Evolutionary conservation across 73 alveolate species (phyloP), one percentile per base, ranked within the genome.

Genomic region (Paramecium primaurelia): DNA sequence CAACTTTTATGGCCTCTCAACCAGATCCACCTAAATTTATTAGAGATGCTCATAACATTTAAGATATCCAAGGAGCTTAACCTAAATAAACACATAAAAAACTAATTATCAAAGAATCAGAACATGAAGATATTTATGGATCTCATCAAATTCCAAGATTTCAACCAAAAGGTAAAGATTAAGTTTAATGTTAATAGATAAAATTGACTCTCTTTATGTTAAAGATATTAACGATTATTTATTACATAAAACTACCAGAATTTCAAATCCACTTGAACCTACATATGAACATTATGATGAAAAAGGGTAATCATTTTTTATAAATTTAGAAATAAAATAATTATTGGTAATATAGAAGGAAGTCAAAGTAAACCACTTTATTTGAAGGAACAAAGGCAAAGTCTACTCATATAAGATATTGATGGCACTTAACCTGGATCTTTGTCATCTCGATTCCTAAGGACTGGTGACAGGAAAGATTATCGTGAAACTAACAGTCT

Each of bases 241-340:
- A 22, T 30, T 42, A 26, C 93, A 89, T 40, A 91, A 69, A 77
- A 92, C 97, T 36, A 90, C 86, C 16, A 90, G 99, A 71, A 84
- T 71, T 10, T 95, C 99, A 3, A 98, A 98, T 94, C 99, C 99
- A 6, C 96, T 98, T 42, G 95, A 95, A n/a, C 99, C 99, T 47
- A 59, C 94, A 16, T 98, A 98, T 92, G 68, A 40, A 11, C 92
- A 90, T 30, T 59, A 92, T 45, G 95, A 93, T 49, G 97, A 94
- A 9, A 85, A 95, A 36, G 98, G 98, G 77, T 45, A 95, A n/a
- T 1, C 38, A 16, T 9, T 68, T 64, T 1, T 34, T 28, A 64
- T 12, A 1, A 2, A 25, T 12, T 64, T 64, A 73, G 87, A 30
- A 40, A 73, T 37, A 73, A 73, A 80, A 80, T 80, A 1, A 80